phyloP scores from a whole-genome alignment of 2,329 filamentous ascomycete genomes.

The Fonsecaea multimorphosa region DNA sequence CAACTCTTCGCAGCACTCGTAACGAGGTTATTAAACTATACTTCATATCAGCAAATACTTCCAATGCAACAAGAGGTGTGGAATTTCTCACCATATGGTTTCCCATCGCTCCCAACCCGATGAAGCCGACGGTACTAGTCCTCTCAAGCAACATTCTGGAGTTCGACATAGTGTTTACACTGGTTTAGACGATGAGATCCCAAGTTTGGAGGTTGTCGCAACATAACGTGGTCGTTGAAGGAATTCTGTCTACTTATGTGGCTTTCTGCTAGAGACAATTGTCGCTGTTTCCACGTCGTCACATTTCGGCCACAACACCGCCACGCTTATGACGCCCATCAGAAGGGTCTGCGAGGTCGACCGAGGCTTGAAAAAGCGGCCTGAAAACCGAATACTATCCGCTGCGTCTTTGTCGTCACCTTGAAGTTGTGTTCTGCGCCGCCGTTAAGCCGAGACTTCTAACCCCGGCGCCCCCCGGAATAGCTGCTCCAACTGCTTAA shows the following conservation, averaged over 20 bases:
- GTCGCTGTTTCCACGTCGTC: not conserved
- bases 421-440: not conserved
- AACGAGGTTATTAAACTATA: slow-evolving; percentile 7
- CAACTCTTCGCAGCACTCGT: not conserved
- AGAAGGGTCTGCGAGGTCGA: not conserved
- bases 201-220: not conserved
- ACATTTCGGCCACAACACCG: slow-evolving; percentile 2
- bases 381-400: slow-evolving; percentile 2
- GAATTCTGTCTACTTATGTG: slow-evolving; percentile 5
- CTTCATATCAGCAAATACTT: slow-evolving; percentile 2
- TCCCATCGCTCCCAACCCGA: slow-evolving; percentile 11
- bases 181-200: not conserved
- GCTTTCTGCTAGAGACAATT: not conserved
- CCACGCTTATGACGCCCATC: not conserved
- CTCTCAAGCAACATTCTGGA: slow-evolving; percentile 5
- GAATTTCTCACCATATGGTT: slow-evolving; percentile 4
- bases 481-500: no score
- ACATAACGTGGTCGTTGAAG: not conserved
- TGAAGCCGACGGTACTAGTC: slow-evolving; percentile 10
- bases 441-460: not conserved
- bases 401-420: not conserved
- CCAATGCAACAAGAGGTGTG: not conserved
- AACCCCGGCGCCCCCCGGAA: not conserved
- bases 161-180: not conserved
- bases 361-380: not conserved